Conservation (phyloP, 2,329 filamentous ascomycete species). For the Parasarocladium wereldwijsianum region DNA sequence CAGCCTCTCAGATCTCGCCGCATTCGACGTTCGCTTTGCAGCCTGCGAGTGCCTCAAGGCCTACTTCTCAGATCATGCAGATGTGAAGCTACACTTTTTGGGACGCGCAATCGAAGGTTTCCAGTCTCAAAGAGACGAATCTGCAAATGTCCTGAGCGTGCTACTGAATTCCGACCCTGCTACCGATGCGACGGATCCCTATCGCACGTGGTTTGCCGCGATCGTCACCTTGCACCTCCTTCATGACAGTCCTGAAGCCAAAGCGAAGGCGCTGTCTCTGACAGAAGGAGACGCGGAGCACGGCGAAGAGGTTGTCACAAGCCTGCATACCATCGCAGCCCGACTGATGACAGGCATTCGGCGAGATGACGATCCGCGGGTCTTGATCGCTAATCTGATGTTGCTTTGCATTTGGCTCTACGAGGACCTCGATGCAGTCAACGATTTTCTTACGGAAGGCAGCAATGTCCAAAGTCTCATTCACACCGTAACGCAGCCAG, state of each 20-base stretch:
- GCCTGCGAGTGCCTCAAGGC: conserved; percentile 86
- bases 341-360: conserved; percentile 74
- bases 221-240: conserved; percentile 77
- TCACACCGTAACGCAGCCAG: conserved; percentile 51
- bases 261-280: conserved; percentile 64
- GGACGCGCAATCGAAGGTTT: conserved; percentile 82
- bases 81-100: conserved; percentile 76
- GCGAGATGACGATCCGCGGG: conserved; percentile 60
- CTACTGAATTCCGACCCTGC: conserved; percentile 53
- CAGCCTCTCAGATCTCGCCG: conserved; percentile 46
- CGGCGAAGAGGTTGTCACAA: conserved; percentile 90
- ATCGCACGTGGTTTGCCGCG: conserved; percentile 79
- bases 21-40: conserved; percentile 70
- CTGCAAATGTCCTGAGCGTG: conserved; percentile 77
- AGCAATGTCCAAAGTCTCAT: conserved; percentile 82
- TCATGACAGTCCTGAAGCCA: conserved; percentile 65
- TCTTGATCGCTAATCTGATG: conserved; percentile 79
- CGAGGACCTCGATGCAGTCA: conserved; percentile 79
- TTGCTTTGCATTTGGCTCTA: conserved; percentile 80
- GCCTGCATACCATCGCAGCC: conserved; percentile 74
- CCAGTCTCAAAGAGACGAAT: conserved; percentile 59
- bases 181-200: conserved; percentile 58
- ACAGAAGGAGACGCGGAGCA: conserved; percentile 78
- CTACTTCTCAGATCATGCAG: conserved; percentile 71
- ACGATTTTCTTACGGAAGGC: conserved; percentile 84